Evolutionary conservation across 371 early-diverging fungal species (phyloP).

Genomic region (Apophysomyces trapeziformis): DNA sequence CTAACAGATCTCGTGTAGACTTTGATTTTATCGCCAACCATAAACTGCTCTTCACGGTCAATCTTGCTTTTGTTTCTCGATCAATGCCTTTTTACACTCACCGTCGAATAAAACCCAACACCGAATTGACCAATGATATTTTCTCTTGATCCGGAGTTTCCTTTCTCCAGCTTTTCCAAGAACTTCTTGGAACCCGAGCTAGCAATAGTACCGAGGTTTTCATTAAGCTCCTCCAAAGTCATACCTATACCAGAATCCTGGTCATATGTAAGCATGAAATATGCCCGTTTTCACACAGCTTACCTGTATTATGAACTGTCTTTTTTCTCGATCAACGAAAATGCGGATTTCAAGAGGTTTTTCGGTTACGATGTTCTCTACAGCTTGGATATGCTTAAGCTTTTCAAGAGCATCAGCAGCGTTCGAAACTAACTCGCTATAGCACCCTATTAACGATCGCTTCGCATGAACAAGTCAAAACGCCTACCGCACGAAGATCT

Average conservation of each 20-base stretch:
- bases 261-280: background rate
- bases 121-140: slow-evolving; percentile 99
- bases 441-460: slow-evolving; percentile 30
- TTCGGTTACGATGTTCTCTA: slow-evolving; percentile 59
- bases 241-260: slow-evolving; percentile 98
- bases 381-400: slow-evolving; percentile 80
- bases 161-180: slow-evolving; percentile 77
- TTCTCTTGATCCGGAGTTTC: slow-evolving; percentile 60
- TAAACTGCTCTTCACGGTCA: slow-evolving; percentile 58
- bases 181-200: slow-evolving; percentile 92
- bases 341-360: slow-evolving; percentile 85
- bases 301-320: slow-evolving; percentile 81
- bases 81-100: slow-evolving; percentile 26
- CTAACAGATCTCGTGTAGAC: slow-evolving; percentile 80
- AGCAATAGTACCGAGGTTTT: slow-evolving; percentile 98
- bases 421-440: slow-evolving; percentile 96
- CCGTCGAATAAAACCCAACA: slow-evolving; percentile 87
- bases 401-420: slow-evolving; percentile 99
- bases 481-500: slow-evolving; percentile 72
- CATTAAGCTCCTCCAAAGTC: slow-evolving; percentile 90
- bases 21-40: slow-evolving; percentile 85
- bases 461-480: background rate
- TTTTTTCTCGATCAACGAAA: slow-evolving; percentile 70
- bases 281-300: background rate
- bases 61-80: background rate